phyloP scores from a whole-genome alignment of 2,329 filamentous ascomycete genomes.

The Diplodia mutila region DNA sequence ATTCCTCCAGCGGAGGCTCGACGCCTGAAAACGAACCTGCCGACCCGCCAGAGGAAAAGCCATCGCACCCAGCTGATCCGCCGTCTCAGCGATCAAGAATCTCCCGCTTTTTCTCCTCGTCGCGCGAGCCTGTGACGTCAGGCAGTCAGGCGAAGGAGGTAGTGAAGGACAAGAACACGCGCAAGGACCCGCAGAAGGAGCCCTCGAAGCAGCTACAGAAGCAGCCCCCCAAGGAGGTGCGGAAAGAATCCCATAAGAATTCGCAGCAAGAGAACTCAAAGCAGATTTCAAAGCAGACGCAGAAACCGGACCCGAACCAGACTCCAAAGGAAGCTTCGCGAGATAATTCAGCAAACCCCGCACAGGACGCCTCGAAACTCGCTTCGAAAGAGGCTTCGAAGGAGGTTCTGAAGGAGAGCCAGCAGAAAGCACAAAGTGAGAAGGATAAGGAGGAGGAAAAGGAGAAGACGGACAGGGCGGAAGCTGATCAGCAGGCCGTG shows the following conservation, averaged over 20 bases:
- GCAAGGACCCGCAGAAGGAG: conserved; percentile 9
- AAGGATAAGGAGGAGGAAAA: conserved; percentile 17
- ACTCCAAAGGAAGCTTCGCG: not conserved
- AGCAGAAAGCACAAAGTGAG: conserved; percentile 4
- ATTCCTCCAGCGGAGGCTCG: conserved; percentile 49
- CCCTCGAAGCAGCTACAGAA: conserved; percentile 6
- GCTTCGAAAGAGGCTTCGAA: not conserved
- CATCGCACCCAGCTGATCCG: not conserved
- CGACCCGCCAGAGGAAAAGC: conserved; percentile 31
- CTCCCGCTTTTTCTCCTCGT: conserved; percentile 18
- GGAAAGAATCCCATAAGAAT: not conserved
- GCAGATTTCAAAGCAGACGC: not conserved
- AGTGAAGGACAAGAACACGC: conserved; percentile 4
- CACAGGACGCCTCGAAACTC: not conserved
- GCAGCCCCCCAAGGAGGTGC: conserved; percentile 13
- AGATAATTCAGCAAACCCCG: not conserved
- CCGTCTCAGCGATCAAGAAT: conserved; percentile 34
- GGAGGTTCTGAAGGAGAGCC: not conserved
- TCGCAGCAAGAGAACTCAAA: not conserved
- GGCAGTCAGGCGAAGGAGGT: conserved; percentile 12
- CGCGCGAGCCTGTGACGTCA: conserved; percentile 10
- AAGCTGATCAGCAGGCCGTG: conserved; percentile 22
- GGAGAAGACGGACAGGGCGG: conserved; percentile 20
- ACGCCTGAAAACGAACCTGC: conserved; percentile 48
- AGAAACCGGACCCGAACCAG: not conserved